Evolutionary conservation across 2,329 filamentous ascomycete genomes (phyloP).

Genomic region (Dendryphion nanum): DNA sequence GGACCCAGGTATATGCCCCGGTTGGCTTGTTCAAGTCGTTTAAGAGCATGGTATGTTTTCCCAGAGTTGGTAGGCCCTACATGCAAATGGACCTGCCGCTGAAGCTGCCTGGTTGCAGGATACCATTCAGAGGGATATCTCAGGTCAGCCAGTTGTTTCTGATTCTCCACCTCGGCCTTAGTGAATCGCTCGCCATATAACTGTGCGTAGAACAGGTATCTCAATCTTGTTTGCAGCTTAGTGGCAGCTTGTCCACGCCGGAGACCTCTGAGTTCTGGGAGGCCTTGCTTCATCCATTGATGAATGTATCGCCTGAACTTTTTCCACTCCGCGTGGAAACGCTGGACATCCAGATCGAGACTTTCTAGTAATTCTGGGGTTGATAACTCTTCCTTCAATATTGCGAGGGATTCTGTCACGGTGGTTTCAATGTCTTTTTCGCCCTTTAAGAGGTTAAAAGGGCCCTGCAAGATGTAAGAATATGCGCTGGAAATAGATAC

Average conservation of each 20-base stretch:
- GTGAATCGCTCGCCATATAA: constrained; percentile 34
- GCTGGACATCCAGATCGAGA: constrained; percentile 20
- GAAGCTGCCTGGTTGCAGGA: constrained; percentile 74
- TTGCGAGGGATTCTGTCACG: too few species aligned
- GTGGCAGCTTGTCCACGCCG: constrained; percentile 3
- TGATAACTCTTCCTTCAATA: too few species aligned
- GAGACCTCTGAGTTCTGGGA: constrained; percentile 16
- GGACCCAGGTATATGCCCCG: constrained; percentile 89
- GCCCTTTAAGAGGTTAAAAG: too few species aligned
- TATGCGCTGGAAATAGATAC: too few species aligned
- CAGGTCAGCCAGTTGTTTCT: constrained; percentile 66
- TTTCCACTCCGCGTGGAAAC: constrained; percentile 28
- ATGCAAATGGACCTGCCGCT: constrained; percentile 84
- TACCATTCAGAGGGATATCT: constrained; percentile 93
- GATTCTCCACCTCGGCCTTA: constrained; percentile 34
- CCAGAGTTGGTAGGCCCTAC: constrained; percentile 97
- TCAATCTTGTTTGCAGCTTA: constrained; percentile 54
- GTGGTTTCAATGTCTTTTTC: too few species aligned
- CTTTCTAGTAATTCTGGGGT: constrained; percentile 24
- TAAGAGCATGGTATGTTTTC: constrained; percentile 92
- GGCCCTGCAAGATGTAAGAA: too few species aligned
- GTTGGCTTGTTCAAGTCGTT: constrained; percentile 73
- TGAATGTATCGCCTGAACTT: constrained; percentile 20
- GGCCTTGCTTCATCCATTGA: constrained; percentile 18
- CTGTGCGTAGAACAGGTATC: constrained; percentile 62